These are phyloP conservation scores for Penicillium ochrochloron DNA, from an alignment of 495 filamentous ascomycete species.

Conservation along the genomic window DNA sequence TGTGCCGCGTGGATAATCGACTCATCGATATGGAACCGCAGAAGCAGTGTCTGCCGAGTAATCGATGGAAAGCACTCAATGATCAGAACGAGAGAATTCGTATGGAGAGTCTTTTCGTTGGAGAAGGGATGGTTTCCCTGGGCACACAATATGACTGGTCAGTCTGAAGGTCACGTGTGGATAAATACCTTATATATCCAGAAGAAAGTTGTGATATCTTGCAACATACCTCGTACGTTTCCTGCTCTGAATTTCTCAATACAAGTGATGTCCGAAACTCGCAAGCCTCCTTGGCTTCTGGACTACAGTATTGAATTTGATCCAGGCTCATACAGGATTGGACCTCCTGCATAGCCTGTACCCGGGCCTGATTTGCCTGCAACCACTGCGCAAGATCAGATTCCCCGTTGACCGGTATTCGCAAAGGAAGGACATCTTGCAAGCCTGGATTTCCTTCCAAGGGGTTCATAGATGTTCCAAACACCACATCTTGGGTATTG, in stretches of 20 bases:
- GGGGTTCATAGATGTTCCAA: not conserved
- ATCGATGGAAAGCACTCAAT: not conserved
- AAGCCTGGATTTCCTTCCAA: not conserved
- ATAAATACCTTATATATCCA: not conserved
- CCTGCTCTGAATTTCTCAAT: not conserved
- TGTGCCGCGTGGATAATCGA: not conserved
- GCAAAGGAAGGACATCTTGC: not conserved
- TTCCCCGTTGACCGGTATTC: not conserved
- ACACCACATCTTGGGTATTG: conserved; percentile 1
- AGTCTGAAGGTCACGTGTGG: not conserved
- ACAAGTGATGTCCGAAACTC: not conserved
- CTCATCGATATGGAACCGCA: not conserved
- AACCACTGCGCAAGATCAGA: not conserved
- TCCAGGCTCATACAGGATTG: not conserved
- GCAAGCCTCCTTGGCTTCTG: not conserved
- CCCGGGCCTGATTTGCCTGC: conserved; percentile 3
- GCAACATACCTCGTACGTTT: not conserved
- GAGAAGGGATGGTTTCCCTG: not conserved
- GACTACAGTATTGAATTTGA: not conserved
- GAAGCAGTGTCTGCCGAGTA: not conserved
- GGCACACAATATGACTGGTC: not conserved
- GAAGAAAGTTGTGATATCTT: too few species aligned
- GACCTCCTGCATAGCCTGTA: not conserved
- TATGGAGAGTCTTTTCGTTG: not conserved
- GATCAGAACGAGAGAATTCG: not conserved